Base-by-base conservation (phyloP, 306 rosid species). In the Astragalus glycyphyllos region DNA sequence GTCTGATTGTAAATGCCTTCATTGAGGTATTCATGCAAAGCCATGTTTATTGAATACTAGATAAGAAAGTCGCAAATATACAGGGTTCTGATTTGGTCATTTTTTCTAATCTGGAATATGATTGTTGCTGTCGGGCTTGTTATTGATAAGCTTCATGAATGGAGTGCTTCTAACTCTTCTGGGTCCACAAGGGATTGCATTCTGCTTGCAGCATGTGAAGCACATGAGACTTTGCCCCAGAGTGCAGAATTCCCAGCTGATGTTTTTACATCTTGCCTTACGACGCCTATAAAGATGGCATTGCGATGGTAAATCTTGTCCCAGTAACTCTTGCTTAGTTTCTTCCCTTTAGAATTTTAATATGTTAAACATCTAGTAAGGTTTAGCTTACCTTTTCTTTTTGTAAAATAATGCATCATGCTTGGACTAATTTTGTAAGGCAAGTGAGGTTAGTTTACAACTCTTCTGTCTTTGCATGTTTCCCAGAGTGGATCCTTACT, bases 201-300 rank as follows among this genome's bases (percentile, higher is more conserved):
- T 75, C 80, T 95, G 73, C 99, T 95, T 81, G 99, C 97, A 6
- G 96, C 99, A 42, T 91, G 99, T 83, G 97, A 91, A 85, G 87
- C 96, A 37, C 97, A 95, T 1, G 99, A 95, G 74, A 91, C 97
- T 66, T 96, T 95, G 70, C 99, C 99, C 10, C 97, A 91, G 78
- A 95, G 96, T 89, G 91, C 87, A 71, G 99, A 95, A 79, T 95
- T 95, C 83, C 99, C 97, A 23, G 99, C 99, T 41, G 97, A 95
- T 81, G 88, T 91, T 71, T 95, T 91, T 82, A 95, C 99, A 54
- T 86, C 99, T 47, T 95, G 97, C 84, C 99, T 95, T 61, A 95
- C 99, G 53, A 95, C 97, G 11, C 99, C 99, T 37, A 91, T 91
- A 68, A 95, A 95, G 93, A 95, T 86, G 96, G 99, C 99, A 60